Evolutionary conservation across 441 rosid species (phyloP), one percentile per base, ranked within the genome.

Genomic region (Adansonia madagascariensis): DNA sequence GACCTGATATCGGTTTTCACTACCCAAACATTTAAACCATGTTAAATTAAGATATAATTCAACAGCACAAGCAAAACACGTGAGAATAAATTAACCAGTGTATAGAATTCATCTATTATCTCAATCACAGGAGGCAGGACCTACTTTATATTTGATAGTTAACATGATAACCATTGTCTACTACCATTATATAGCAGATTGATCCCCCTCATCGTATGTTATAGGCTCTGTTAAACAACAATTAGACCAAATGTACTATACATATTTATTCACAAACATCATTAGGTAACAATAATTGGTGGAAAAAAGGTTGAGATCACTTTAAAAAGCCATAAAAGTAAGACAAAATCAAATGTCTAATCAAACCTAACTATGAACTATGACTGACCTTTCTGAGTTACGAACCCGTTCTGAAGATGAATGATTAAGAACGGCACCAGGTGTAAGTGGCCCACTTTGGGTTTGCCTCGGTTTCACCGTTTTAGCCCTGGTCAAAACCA

Each of bases 391-490:
- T 83, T 93, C 97, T 71, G 81, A 59, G 77, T 74, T 67, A 53
- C 83, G 93, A 20, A 82, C 82, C 82, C 78, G 91, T 47, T 94
- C 99, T 44, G 91, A 86, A 73, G 83, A 69, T 62, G 94, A 89
- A 82, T 88, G 93, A 73, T 79, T 73, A 77, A 90, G 85, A 74
- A 85, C 88, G 60, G 81, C 73, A 82, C 90, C 91, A 80, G 97
- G 87, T 75, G 82, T 74, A 71, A 97, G 93, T 11, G 98, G 98
- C 77, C 99, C 98, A 78, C 99, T 97, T 77, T 84, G 95, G 77
- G 90, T 90, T 84, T 93, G 95, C 71, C 92, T 93, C 83, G 81
- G 56, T 84, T 88, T 93, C 52, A 75, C 81, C 39, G 82, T 55
- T 75, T 90, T 93, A 77, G 74, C 66, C 84, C 87, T 91, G 77